Evolutionary conservation across 164 flowering plant genomes (phyloP), one percentile per base, ranked within the genome.

Genomic region (Buxus sempervirens): DNA sequence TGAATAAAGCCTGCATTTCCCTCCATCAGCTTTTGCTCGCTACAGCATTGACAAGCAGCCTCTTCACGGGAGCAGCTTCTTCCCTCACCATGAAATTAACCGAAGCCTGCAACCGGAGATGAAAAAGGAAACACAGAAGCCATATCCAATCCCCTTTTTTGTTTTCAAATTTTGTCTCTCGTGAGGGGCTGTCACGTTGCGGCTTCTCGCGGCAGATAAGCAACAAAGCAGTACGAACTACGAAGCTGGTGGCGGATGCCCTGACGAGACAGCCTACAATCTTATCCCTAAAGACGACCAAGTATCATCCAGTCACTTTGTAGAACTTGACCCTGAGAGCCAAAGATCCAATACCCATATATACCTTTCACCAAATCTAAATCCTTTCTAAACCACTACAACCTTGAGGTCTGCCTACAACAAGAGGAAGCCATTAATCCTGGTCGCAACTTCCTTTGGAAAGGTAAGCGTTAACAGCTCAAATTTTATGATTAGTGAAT

Each of bases 201-300:
- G 55, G 73, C 68, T 72, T 76, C 81, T 67, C 9, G 42, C 54
- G 66, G 61, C 65, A 61, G 63, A 26, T 5, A 76, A 66, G 32
- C 38, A 65, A 48, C 65, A 18, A 72, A 61, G 49, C 67, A 71
- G 66, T n/a, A n/a, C n/a, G 76, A 71, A 72, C 32, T 48, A 73
- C 70, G 80, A 71, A 77, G 74, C 77, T 77, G 32, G 77, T 75
- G 20, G 78, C 73, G 24, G 76, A 79, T 54, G 77, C 68, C 36
- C 72, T 75, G 41, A 78, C 77, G 61, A n/a, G n/a, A n/a, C n/a
- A n/a, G 76, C 80, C 19, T 64, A 64, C 64, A 67, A 79, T 68
- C 85, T 76, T 63, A 64, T 76, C 73, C 80, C 78, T 65, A 76
- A 68, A 70, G 80, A 74, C 21, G 74, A 80, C 16, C 67, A 78